These are phyloP conservation scores for Pythium brachiatum DNA, from an alignment of 352 stramenopile genomes.

Conservation along the genomic window DNA sequence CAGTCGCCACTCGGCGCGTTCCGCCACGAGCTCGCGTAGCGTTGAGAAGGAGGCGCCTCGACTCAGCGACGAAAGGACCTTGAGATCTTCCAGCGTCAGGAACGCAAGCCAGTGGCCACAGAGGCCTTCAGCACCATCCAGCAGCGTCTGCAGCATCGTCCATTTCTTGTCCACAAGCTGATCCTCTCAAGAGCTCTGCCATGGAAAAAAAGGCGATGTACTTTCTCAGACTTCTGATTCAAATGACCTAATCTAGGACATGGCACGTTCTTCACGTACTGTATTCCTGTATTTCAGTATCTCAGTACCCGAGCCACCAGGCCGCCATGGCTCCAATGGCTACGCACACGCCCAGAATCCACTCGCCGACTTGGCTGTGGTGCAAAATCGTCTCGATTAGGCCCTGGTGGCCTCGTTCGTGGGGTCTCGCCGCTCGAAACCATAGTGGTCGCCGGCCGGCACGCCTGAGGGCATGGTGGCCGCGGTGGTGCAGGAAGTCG, in stretches of 20 bases:
- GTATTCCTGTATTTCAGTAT: too few species aligned
- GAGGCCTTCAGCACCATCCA: conserved; percentile 1
- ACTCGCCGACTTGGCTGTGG: not conserved
- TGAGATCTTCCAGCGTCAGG: conserved; percentile 14
- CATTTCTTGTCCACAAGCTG: not conserved
- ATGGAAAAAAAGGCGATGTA: too few species aligned
- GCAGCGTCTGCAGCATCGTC: conserved; percentile 4
- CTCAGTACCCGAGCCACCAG: conserved; percentile 10
- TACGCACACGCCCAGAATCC: not conserved
- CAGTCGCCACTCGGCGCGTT: conserved; percentile 9
- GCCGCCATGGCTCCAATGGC: conserved; percentile 8
- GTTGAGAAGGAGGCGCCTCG: not conserved
- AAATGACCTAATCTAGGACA: too few species aligned
- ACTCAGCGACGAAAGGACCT: conserved; percentile 7
- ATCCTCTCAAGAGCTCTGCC: too few species aligned
- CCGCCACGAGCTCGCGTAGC: not conserved
- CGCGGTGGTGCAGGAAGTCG: conserved; percentile 6
- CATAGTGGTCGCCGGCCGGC: conserved; percentile 2
- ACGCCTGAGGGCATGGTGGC: not conserved
- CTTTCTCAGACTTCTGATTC: too few species aligned
- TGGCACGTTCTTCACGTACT: too few species aligned
- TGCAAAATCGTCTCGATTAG: not conserved
- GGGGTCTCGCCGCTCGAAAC: conserved; percentile 16
- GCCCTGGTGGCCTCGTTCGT: not conserved
- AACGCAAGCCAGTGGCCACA: conserved; percentile 10